A percentile compares a stretch with the other conserved stretches of the same genome.
Evolutionary conservation across 2,329 filamentous ascomycete genomes (phyloP).

Genomic region (Venturia aucupariae): DNA sequence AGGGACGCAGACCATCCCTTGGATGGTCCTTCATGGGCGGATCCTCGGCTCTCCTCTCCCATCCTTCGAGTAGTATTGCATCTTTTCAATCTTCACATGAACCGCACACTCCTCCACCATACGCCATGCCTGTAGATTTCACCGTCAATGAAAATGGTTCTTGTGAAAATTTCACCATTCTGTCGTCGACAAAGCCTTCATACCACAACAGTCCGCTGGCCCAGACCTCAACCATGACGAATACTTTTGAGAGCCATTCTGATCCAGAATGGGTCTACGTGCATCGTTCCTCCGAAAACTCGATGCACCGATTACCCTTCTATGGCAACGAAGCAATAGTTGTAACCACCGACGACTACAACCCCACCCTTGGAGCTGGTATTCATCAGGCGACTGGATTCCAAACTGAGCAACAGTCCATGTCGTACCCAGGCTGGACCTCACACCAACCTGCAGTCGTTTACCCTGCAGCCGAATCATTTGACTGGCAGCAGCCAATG

Average conservation of each 20-base stretch:
- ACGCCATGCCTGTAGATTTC: not conserved
- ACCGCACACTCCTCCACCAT: not conserved
- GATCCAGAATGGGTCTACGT: not conserved
- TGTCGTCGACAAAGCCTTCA: not conserved
- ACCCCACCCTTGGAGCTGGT: not conserved
- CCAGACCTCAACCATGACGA: not conserved
- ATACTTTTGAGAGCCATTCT: not conserved
- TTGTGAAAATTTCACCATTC: not conserved
- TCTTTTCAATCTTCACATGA: slow-evolving; percentile 1
- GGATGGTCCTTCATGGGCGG: not conserved
- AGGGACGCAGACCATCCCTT: not conserved
- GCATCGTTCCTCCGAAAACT: not conserved
- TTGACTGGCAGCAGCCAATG: slow-evolving; percentile 1
- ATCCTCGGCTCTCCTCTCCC: not conserved
- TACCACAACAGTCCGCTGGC: not conserved
- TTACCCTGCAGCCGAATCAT: not conserved
- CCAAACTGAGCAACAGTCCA: not conserved
- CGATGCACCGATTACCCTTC: not conserved
- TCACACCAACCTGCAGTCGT: not conserved
- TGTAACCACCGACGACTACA: not conserved
- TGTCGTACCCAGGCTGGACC: not conserved
- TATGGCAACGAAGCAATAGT: not conserved
- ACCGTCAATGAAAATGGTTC: not conserved
- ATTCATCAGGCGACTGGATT: not conserved
- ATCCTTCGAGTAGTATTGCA: slow-evolving; percentile 6